Evolutionary conservation across 106 monocot species (phyloP).

Genomic region (Narthecium ossifragum): DNA sequence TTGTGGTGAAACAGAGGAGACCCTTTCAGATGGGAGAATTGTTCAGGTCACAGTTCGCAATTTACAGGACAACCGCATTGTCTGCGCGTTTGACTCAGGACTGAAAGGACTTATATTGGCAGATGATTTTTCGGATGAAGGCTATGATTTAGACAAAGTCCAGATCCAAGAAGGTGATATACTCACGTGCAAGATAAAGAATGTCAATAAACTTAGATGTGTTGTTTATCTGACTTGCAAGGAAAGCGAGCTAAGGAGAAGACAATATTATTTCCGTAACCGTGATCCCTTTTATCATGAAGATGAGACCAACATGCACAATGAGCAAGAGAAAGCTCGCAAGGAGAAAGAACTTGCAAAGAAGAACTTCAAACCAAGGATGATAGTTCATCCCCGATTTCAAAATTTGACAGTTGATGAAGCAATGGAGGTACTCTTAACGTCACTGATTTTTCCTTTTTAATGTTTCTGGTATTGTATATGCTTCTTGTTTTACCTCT

Average conservation of each 20-base stretch:
- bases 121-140: conserved; percentile 65
- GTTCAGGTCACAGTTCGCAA: conserved; percentile 74
- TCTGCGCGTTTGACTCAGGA: conserved; percentile 84
- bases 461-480: not conserved
- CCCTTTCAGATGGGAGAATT: conserved; percentile 72
- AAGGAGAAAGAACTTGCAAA: conserved; percentile 70
- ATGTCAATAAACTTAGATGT: conserved; percentile 58
- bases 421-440: conserved; percentile 61
- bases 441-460: not conserved
- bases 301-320: conserved; percentile 29
- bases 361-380: conserved; percentile 74
- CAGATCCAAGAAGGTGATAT: conserved; percentile 81
- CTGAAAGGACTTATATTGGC: conserved; percentile 56
- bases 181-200: conserved; percentile 74
- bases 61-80: conserved; percentile 59
- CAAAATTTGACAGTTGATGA: conserved; percentile 85
- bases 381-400: conserved; percentile 97
- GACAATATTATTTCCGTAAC: conserved; percentile 16
- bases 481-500: too few relatives aligned
- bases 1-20: conserved; percentile 95
- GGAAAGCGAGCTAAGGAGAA: conserved; percentile 47
- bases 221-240: conserved; percentile 67
- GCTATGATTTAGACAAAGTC: conserved; percentile 40
- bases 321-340: conserved; percentile 53
- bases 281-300: conserved; percentile 49